Percentiles rank a stretch among this genome's conserved stretches.
phyloP scores from a whole-genome alignment of 495 filamentous ascomycete genomes.

The Aspergillus indologenus region DNA sequence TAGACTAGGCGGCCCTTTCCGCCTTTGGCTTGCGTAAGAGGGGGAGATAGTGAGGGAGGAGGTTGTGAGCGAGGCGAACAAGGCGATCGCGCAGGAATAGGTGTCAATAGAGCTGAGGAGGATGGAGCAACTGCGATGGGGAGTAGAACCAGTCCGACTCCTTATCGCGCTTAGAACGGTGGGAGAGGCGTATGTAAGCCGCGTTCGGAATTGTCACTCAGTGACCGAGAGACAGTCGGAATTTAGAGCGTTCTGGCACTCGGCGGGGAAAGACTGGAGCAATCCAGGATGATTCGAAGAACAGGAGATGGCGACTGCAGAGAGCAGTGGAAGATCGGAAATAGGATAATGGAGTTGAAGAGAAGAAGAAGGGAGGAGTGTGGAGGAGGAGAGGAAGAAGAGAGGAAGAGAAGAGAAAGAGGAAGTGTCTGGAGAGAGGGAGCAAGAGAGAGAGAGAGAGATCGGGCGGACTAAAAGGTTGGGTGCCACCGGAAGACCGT shows the following conservation, averaged over 20 bases:
- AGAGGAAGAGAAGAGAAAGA: conserved; percentile 11
- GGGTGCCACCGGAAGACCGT: conserved; percentile 14
- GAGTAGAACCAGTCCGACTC: conserved; percentile 15
- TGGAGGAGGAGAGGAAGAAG: conserved; percentile 6
- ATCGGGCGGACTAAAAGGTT: background rate
- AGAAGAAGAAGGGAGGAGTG: background rate
- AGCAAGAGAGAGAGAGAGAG: conserved; percentile 7
- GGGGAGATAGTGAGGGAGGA: conserved; percentile 10
- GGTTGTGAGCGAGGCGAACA: background rate
- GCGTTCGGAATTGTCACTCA: conserved; percentile 11
- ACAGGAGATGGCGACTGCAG: background rate
- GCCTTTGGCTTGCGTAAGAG: conserved; percentile 6
- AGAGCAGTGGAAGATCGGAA: background rate
- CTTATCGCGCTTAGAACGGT: conserved; percentile 11
- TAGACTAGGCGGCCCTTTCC: background rate
- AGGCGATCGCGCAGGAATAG: background rate
- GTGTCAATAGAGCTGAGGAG: conserved; percentile 18
- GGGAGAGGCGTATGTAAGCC: conserved; percentile 22
- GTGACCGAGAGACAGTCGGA: background rate
- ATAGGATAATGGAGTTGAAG: background rate
- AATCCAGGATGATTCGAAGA: background rate
- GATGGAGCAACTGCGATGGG: conserved; percentile 9
- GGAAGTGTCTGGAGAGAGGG: conserved; percentile 1
- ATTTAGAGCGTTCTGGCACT: background rate
- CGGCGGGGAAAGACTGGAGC: background rate